phyloP scores from a whole-genome alignment of 768 basidiomycete genomes.

The Trichaptum fuscoviolaceum region DNA sequence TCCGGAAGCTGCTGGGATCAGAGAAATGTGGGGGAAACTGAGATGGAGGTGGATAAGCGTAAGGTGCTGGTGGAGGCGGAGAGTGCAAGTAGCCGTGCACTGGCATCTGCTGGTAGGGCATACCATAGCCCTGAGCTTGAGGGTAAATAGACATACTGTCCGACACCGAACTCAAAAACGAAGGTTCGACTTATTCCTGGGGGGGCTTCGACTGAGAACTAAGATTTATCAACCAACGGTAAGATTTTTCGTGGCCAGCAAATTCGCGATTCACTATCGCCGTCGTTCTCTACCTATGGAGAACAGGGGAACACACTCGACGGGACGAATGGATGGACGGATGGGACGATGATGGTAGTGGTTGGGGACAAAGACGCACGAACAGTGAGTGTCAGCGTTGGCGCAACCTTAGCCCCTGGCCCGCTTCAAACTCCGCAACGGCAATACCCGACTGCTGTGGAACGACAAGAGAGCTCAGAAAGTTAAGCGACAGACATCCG shows the following conservation, averaged over 20 bases:
- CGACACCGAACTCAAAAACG: conserved; percentile 26
- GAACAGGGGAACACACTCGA: neutral
- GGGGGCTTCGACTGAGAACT: neutral
- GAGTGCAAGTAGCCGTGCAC: conserved; percentile 42
- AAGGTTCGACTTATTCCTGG: neutral
- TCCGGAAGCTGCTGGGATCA: conserved; percentile 70
- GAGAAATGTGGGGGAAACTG: conserved; percentile 29
- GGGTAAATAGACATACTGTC: conserved; percentile 59
- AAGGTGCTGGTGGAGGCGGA: conserved; percentile 25
- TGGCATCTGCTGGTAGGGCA: conserved; percentile 34
- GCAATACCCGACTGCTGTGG: neutral
- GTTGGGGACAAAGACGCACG: conserved; percentile 1
- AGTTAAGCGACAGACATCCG: neutral
- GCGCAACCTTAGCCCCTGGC: neutral
- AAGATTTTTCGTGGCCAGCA: neutral
- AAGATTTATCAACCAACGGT: neutral
- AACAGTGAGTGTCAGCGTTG: neutral
- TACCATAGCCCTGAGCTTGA: conserved; percentile 51
- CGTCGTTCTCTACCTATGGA: neutral
- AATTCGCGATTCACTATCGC: neutral
- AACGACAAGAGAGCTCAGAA: neutral
- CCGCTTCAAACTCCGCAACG: neutral
- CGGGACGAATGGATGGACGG: neutral
- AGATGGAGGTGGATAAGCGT: conserved; percentile 45
- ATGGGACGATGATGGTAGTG: neutral